Evolutionary conservation across 495 filamentous ascomycete genomes (phyloP).

Genomic region (Pyrenopolyporus hunteri): DNA sequence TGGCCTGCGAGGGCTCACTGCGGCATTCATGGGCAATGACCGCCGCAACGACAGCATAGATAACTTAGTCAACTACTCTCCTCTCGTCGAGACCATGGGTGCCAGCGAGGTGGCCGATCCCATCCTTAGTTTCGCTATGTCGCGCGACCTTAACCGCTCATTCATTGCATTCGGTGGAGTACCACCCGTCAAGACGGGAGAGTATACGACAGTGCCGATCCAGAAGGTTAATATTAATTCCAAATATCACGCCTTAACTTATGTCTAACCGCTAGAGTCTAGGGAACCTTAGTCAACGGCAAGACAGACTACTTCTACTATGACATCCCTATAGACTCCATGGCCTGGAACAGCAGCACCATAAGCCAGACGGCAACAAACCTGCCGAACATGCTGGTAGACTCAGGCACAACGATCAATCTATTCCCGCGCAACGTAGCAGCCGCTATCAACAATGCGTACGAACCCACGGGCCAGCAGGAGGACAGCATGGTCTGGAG

Average conservation of each 20-base stretch:
- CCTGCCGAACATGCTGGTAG: conserved; percentile 44
- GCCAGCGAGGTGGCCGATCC: conserved; percentile 33
- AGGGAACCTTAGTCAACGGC: conserved; percentile 22
- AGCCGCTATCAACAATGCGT: conserved; percentile 23
- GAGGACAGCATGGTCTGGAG: conserved; percentile 31
- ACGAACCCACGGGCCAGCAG: conserved; percentile 7
- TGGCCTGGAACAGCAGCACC: conserved; percentile 34
- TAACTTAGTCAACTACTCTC: conserved; percentile 37
- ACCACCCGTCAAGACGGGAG: conserved; percentile 39
- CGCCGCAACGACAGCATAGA: conserved; percentile 32
- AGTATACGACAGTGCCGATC: conserved; percentile 35
- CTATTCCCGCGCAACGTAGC: conserved; percentile 45
- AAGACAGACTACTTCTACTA: conserved; percentile 42
- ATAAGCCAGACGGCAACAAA: conserved; percentile 10
- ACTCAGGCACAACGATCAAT: conserved; percentile 48
- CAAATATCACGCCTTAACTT: neutral
- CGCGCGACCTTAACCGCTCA: conserved; percentile 39
- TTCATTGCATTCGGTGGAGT: conserved; percentile 45
- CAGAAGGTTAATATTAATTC: conserved; percentile 25
- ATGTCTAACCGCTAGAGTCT: neutral
- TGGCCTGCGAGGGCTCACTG: conserved; percentile 54
- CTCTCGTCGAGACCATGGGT: conserved; percentile 36
- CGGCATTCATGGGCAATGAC: conserved; percentile 33
- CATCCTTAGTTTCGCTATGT: conserved; percentile 42
- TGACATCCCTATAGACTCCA: conserved; percentile 28